Base-by-base conservation (phyloP, 495 filamentous ascomycete genomes). In the Aspergillus panamensis region DNA sequence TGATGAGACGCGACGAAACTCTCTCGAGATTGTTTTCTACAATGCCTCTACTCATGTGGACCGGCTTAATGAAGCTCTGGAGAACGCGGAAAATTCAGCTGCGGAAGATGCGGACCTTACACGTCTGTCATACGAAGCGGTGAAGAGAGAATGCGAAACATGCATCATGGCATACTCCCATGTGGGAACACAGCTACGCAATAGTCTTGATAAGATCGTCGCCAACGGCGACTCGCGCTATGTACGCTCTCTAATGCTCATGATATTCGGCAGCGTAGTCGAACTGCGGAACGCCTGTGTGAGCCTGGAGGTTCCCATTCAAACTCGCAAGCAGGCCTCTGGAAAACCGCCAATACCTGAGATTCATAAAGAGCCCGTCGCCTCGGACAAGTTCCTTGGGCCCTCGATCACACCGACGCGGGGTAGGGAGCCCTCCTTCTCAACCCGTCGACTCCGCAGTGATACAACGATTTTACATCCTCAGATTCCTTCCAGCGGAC, bases 141-240 rank as follows among this genome's bases (percentile, higher is more conserved):
- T 86, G 80, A 68, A 88, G 81, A 70, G 88, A 82, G 68, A 86
- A 80, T 72, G 87, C 57, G 72, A 87, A 54, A 87, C 86, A 9
- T 88, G 90, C 58, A 83, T 96, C 51, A 78, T 79, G 55, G 85
- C 87, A 29, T 96, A 94, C 63, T 84, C 82, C 30, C 87, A 90
- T 58, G 85, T 96, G 47, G 87, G 83, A 48, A 76, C 81, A 13
- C 82, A 91, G 8, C 72, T 96, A 21, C 82, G 84, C 59, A 79
- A 84, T 60, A 90, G 86, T 55, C 80, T 87, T 43, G 78, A 84
- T 40, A 83, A 86, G 14, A 85, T 95, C 50, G 80, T 91, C 25
- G 77, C 85, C 52, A 86, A 90, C 58, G 85, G 83, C 20, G 89
- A 96, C 64, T 82, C 87, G 7, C 82, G 87, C 17, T 92, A 92